A percentile compares a stretch with the other conserved stretches of the same genome.
These are phyloP conservation scores for Thelonectria blattea DNA, from an alignment of 2,329 filamentous ascomycete genomes.

Conservation along the genomic window DNA sequence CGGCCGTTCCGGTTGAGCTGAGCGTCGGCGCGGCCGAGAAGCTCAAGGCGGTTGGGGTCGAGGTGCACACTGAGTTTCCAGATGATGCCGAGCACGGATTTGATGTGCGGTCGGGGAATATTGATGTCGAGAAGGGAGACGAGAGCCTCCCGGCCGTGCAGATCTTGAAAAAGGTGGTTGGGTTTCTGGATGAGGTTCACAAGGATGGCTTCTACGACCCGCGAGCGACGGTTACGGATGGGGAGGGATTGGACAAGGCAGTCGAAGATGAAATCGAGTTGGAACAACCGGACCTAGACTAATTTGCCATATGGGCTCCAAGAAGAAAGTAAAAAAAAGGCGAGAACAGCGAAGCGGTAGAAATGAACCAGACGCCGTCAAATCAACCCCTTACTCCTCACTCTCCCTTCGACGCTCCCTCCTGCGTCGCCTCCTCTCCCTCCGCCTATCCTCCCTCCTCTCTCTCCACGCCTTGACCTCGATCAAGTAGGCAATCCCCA, in stretches of 20 bases:
- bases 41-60: slow-evolving; percentile 18
- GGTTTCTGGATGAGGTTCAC: slow-evolving; percentile 21
- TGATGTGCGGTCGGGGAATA: slow-evolving; percentile 18
- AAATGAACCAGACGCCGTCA: too few relatives aligned
- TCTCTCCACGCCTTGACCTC: too few relatives aligned
- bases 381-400: too few relatives aligned
- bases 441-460: too few relatives aligned
- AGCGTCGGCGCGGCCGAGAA: slow-evolving; percentile 29
- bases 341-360: too few relatives aligned
- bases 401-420: too few relatives aligned
- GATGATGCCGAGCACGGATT: slow-evolving; percentile 33
- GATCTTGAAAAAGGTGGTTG: slow-evolving; percentile 25
- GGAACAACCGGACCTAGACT: not conserved
- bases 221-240: not conserved
- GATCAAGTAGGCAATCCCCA: too few relatives aligned
- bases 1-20: slow-evolving; percentile 27
- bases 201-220: not conserved
- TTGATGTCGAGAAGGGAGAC: slow-evolving; percentile 24
- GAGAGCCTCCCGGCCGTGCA: not conserved
- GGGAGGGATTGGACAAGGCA: not conserved
- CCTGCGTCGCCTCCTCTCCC: too few relatives aligned
- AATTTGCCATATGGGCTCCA: not conserved
- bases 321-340: too few relatives aligned
- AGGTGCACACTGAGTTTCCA: slow-evolving; percentile 24
- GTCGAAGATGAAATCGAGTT: not conserved